Evolutionary conservation across 768 basidiomycete genomes (phyloP).

Genomic region (Lactifluus subvellereus): DNA sequence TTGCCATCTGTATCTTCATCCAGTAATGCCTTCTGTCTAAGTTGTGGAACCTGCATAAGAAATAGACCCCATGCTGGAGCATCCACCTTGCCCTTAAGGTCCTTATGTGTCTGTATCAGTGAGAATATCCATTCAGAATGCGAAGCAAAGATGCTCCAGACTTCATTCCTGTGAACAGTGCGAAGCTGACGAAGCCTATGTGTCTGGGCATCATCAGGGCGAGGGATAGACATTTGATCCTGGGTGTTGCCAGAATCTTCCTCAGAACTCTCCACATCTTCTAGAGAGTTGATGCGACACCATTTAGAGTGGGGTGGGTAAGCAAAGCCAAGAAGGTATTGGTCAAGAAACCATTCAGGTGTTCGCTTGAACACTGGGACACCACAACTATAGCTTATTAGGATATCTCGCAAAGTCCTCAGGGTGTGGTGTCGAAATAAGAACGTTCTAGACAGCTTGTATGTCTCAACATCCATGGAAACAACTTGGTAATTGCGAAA

Average conservation of each 20-base stretch:
- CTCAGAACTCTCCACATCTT: slow-evolving; percentile 18
- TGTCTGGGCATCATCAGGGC: slow-evolving; percentile 19
- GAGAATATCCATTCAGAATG: slow-evolving; percentile 50
- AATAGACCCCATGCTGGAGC: slow-evolving; percentile 43
- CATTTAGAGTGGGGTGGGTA: slow-evolving; percentile 25
- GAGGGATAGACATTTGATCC: neutral
- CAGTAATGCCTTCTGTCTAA: neutral
- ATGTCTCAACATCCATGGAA: slow-evolving; percentile 43
- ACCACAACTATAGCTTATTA: slow-evolving; percentile 30
- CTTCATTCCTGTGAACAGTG: slow-evolving; percentile 44
- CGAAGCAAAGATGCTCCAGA: slow-evolving; percentile 46
- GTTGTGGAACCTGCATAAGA: slow-evolving; percentile 27
- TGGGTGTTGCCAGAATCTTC: neutral
- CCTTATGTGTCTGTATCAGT: slow-evolving; percentile 41
- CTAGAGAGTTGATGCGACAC: slow-evolving; percentile 36
- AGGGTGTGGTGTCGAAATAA: slow-evolving; percentile 47
- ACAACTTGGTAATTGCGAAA: slow-evolving; percentile 41
- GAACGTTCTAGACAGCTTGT: slow-evolving; percentile 42
- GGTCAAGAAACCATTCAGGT: slow-evolving; percentile 45
- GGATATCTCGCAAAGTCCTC: slow-evolving; percentile 42
- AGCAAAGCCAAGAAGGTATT: slow-evolving; percentile 35
- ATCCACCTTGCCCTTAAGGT: slow-evolving; percentile 33
- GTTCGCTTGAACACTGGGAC: slow-evolving; percentile 37
- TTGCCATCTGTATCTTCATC: neutral
- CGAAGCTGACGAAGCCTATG: slow-evolving; percentile 39